Evolutionary conservation across 768 basidiomycete species (phyloP).

Genomic region (Phaeotremella skinneri): DNA sequence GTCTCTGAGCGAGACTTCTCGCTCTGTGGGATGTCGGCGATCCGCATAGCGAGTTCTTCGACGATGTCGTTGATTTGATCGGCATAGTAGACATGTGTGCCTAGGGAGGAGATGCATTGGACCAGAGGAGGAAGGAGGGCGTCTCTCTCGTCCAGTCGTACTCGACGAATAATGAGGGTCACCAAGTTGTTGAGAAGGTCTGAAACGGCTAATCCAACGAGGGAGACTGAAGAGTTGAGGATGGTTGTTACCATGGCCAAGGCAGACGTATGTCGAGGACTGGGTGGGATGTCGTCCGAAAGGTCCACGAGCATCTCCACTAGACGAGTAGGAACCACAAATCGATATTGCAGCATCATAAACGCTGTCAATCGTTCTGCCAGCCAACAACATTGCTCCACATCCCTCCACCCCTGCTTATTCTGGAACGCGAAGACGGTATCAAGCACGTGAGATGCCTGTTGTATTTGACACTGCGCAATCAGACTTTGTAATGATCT

Average conservation of each 20-base stretch:
- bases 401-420: conserved; percentile 62
- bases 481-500: conserved; percentile 70
- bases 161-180: conserved; percentile 68
- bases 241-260: conserved; percentile 77
- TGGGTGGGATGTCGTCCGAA: conserved; percentile 22
- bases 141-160: conserved; percentile 64
- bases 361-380: conserved; percentile 74
- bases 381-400: conserved; percentile 78
- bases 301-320: conserved; percentile 71
- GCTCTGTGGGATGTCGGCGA: conserved; percentile 63
- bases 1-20: conserved; percentile 40
- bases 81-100: conserved; percentile 89
- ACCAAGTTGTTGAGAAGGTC: conserved; percentile 80
- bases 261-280: conserved; percentile 58
- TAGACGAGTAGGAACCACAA: conserved; percentile 77
- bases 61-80: conserved; percentile 93
- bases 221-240: conserved; percentile 67
- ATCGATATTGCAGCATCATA: conserved; percentile 91
- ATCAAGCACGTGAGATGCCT: conserved; percentile 70
- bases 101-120: conserved; percentile 75
- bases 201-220: conserved; percentile 86
- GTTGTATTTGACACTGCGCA: conserved; percentile 70
- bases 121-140: conserved; percentile 66
- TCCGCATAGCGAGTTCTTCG: conserved; percentile 72
- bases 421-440: conserved; percentile 70